Base-by-base conservation (phyloP, 2,329 filamentous ascomycete genomes). In the Parasarocladium wereldwijsianum region DNA sequence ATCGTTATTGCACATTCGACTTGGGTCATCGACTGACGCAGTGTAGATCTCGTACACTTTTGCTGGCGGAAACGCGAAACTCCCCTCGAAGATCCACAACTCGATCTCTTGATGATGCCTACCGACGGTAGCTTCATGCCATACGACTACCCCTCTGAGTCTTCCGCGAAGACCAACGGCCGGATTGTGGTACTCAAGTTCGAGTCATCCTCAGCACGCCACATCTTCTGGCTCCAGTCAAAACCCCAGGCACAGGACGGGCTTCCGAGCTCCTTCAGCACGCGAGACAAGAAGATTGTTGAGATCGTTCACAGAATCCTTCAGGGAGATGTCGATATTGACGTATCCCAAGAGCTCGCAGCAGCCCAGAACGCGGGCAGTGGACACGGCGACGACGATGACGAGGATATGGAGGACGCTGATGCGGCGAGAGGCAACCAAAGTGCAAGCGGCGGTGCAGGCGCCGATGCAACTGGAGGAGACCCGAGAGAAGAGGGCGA, bases 211-310 rank as follows among this genome's bases (percentile, higher is more conserved):
- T 90, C 85, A 34, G 77, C 92, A 55, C 76, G 86, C 46, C 69
- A 96, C 56, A 66, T 94, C 35, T 98, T 96, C 63, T 98, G 87
- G 86, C 64, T 98, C 47, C 90, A 98, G 58, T 90, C 84, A 17
- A 86, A 86, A 56, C 70, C 78, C 18, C 85, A 94, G 57, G 72
- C 55, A 48, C 68, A 61, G 39, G 67, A 58, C 50, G 77, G 64
- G 29, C 74, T 87, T 42, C 60, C 75, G 6, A 75, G 71, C 55
- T 85, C 72, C 67, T 81, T 93, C 57, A 93, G 84, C 55, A 70
- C 77, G 29, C 70, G 86, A 33, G 87, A 96, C 51, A 64, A 78
- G 45, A 87, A 84, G 60, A 75, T 94, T 39, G 86, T 85, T 17
- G 73, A 90, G 34, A 77, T 96, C 34, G 83, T 96, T 35, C 76